phyloP scores from a whole-genome alignment of 805 yeast genomes.

The Candida boidinii region DNA sequence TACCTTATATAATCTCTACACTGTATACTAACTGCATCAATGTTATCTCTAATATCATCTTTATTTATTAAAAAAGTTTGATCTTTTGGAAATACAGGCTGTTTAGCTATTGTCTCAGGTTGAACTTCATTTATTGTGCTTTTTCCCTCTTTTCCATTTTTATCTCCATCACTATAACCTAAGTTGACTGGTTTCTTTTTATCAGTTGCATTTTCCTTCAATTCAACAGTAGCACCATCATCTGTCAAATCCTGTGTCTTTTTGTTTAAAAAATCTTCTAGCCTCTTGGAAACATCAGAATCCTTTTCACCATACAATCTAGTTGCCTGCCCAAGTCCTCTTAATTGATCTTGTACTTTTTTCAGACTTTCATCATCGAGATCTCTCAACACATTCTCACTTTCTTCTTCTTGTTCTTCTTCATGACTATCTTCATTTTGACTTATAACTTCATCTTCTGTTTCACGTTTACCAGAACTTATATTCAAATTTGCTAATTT shows the following conservation, averaged over 20 bases:
- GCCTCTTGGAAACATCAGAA: constrained; percentile 11
- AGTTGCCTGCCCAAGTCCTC: constrained; percentile 9
- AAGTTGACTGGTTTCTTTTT: constrained; percentile 19
- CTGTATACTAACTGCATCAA: constrained; percentile 27
- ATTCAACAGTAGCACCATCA: constrained; percentile 2
- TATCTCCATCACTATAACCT: constrained; percentile 17
- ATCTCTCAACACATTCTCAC: neutral
- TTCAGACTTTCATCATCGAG: neutral
- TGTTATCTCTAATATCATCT: constrained; percentile 26
- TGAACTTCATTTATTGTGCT: neutral
- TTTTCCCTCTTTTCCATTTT: neutral
- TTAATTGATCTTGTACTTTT: constrained; percentile 6
- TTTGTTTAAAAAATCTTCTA: constrained; percentile 2
- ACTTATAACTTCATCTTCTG: constrained; percentile 1
- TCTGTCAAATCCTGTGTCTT: constrained; percentile 1
- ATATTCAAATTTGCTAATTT: too few relatives aligned
- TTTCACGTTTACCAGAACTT: too few relatives aligned
- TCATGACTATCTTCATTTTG: constrained; percentile 2
- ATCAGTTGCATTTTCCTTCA: constrained; percentile 5
- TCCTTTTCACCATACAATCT: constrained; percentile 12
- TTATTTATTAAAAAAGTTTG: constrained; percentile 9
- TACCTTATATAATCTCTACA: constrained; percentile 38
- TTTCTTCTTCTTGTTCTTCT: constrained; percentile 1
- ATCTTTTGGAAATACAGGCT: neutral
- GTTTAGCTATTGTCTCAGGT: neutral